Base-by-base conservation (phyloP, 352 stramenopile species). In the Saprolegnia diclina region DNA sequence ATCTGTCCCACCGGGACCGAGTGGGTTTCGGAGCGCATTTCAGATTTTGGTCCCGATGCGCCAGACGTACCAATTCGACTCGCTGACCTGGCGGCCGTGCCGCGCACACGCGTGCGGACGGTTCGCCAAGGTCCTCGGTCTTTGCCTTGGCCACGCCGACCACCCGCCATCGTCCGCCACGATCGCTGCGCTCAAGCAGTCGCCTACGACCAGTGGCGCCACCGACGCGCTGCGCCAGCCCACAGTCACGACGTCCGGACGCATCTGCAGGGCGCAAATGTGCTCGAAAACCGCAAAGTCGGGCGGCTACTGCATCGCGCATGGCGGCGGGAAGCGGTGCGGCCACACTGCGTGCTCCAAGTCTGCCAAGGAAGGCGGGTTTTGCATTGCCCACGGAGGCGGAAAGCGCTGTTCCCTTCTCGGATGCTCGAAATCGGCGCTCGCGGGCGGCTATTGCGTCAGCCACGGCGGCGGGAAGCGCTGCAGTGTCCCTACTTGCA, bases 401-500 rank as follows among this genome's bases (percentile, higher is more conserved):
- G 67, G 67, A n/a, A 73, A 71, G 46, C 61, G 67, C n/a, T 73
- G 67, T 26, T n/a, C 22, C 7, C 21, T 71, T 14, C 38, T 19
- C 13, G 46, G 64, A 21, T 73, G 67, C 52, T 5, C 32, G 9
- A 73, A 73, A 42, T 70, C 56, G 0, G 67, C 67, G 7, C 67
- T 91, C 63, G 81, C 82, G 0, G 83, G 82, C 4, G 85, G 85
- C 0, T 85, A 91, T 32, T 93, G 85, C 72, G 90, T 91, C 72
- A 89, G 79, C 55, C 85, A 91, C 63, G 85, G 85, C 5, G 85
- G 82, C 19, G 85, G 83, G 22, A 91, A 93, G 71, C 85, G 85
- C 42, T 93, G 85, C 59, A 74, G 75, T 0, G 77, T 83, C 16
- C 74, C 79, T 0, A 73, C 90, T 69, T 93, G 85, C 65, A 87